phyloP scores from a whole-genome alignment of 1,284 basidiomycete species.

The Ceratobasidium sp. region DNA sequence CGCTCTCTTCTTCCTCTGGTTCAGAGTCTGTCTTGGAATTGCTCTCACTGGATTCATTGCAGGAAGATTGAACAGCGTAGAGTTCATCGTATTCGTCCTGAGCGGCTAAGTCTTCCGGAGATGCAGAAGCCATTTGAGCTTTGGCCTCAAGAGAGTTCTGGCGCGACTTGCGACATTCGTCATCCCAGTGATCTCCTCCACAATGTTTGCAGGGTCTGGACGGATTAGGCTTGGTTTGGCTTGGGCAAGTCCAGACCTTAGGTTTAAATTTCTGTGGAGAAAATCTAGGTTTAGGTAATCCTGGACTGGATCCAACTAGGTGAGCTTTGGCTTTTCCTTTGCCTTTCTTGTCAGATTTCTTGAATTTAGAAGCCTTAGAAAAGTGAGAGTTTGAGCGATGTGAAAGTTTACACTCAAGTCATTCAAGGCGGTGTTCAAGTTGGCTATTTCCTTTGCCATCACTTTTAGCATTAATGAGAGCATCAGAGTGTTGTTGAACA shows the following conservation, averaged over 20 bases:
- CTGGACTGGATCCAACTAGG: conserved; percentile 24
- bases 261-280: conserved; percentile 55
- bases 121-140: conserved; percentile 46
- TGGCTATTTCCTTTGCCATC: conserved; percentile 41
- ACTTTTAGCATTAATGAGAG: conserved; percentile 41
- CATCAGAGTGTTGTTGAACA: conserved; percentile 52
- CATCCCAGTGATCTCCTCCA: conserved; percentile 59
- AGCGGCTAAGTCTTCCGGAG: conserved; percentile 50
- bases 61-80: conserved; percentile 33
- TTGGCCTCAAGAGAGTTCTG: conserved; percentile 50
- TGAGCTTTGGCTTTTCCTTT: conserved; percentile 25
- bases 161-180: conserved; percentile 53
- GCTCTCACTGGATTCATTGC: not conserved
- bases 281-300: conserved; percentile 50
- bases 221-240: conserved; percentile 47
- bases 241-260: conserved; percentile 54
- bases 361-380: not conserved
- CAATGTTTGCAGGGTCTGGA: conserved; percentile 59
- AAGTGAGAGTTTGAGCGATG: not conserved
- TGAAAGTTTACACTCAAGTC: not conserved
- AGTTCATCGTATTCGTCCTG: conserved; percentile 52
- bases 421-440: conserved; percentile 21
- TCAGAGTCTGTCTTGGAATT: not conserved
- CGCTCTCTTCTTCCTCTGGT: not conserved
- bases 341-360: not conserved